Evolutionary conservation across 371 early-diverging fungal species (phyloP), one percentile per base, ranked within the genome.

Genomic region (Lichtheimia ramosa): DNA sequence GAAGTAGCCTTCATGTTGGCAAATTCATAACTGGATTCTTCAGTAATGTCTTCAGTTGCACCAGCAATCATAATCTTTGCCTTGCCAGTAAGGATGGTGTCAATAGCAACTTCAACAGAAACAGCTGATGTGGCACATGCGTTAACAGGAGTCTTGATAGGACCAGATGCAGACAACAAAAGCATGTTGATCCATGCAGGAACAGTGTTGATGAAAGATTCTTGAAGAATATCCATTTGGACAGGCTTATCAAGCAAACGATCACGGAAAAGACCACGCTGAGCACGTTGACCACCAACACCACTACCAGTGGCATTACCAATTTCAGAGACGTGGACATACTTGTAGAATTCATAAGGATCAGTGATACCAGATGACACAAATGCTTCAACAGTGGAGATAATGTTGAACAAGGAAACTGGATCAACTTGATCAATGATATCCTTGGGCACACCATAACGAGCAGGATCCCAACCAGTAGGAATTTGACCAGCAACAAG

Each of bases 131-230:
- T 96, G 15, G 96, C 96, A 71, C 96, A 97, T 43, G 96, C 96
- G 59, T 95, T 94, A 53, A 92, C 94, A 7, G 96, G 96, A 4
- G 95, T 92, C 86, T 94, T 95, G 81, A 97, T 95, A n/a, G 96
- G 96, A 50, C 98, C 98, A 5, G 95, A 91, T 0, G 96, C 87
- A 15, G 96, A 95, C 16, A 97, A 80, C 57, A 97, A 76, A 64
- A 97, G 85, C 92, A 96, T 85, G 85, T 97, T 97, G 72, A 96
- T 83, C 98, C 98, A 97, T 51, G 96, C 97, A 50, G 96, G 88
- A 87, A 95, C 96, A 56, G 96, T 95, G 83, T 93, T 95, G 79
- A 94, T 95, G 84, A 96, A 96, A 46, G 90, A 89, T 78, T 96
- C 97, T 73, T 96, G 97, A 61, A 97, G 80, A 69, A 96, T 92